Evolutionary conservation across 1,284 basidiomycete genomes (phyloP).

Genomic region (Wolfiporia cocos): DNA sequence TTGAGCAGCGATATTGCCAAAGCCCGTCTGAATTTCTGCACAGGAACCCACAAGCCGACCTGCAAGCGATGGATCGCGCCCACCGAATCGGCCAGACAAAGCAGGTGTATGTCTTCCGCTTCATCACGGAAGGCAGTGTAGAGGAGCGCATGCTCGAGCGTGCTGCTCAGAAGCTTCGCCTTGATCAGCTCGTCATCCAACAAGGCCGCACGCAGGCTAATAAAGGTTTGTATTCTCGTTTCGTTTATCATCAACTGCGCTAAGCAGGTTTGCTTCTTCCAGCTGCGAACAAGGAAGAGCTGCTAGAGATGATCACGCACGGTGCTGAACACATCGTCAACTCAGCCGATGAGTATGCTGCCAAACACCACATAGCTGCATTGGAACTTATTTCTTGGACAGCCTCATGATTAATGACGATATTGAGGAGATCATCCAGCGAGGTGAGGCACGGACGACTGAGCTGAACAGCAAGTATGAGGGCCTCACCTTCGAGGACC

Average conservation of each 20-base stretch:
- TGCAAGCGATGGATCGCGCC: conserved; percentile 99
- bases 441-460: conserved; percentile 88
- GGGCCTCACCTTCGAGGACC: conserved; percentile 87
- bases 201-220: conserved; percentile 78
- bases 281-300: conserved; percentile 93
- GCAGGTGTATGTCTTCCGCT: conserved; percentile 97
- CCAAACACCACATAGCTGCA: not conserved
- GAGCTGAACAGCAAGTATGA: conserved; percentile 94
- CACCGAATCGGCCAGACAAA: conserved; percentile 99
- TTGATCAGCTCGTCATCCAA: conserved; percentile 98
- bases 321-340: conserved; percentile 98
- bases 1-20: not conserved
- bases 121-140: conserved; percentile 95
- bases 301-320: conserved; percentile 98
- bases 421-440: conserved; percentile 90
- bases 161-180: conserved; percentile 92
- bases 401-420: conserved; percentile 86
- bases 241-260: not conserved
- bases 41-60: conserved; percentile 97
- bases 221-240: conserved; percentile 41
- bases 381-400: conserved; percentile 1
- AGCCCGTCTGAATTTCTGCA: conserved; percentile 6
- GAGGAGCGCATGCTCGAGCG: conserved; percentile 97
- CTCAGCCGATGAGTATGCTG: conserved; percentile 52
- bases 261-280: conserved; percentile 7